A percentile compares a stretch with the other conserved stretches of the same genome.
phyloP scores from a whole-genome alignment of 75 land plant genomes.

The Larix kaempferi region DNA sequence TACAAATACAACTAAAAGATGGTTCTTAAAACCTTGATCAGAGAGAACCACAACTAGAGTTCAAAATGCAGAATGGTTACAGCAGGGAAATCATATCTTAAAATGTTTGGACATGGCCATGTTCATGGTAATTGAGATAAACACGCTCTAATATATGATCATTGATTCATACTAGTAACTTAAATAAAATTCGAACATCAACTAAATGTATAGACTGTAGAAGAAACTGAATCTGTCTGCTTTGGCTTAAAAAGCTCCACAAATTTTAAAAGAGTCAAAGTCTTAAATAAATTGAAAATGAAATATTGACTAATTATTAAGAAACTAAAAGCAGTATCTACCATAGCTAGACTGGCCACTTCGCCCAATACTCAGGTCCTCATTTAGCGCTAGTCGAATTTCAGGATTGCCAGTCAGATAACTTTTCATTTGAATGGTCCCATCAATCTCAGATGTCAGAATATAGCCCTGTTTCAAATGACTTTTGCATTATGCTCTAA shows the following conservation, averaged over 20 bases:
- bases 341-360: conserved; percentile 58
- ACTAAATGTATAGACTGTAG: not conserved
- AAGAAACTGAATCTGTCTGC: not conserved
- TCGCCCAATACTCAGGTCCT: conserved; percentile 87
- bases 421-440: conserved; percentile 99
- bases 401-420: conserved; percentile 97
- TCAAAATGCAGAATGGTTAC: too few relatives aligned
- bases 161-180: not conserved
- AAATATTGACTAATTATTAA: not conserved
- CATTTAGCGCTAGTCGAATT: conserved; percentile 90
- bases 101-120: too few relatives aligned
- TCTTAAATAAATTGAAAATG: not conserved
- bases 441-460: conserved; percentile 96
- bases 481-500: not conserved
- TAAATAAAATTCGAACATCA: not conserved
- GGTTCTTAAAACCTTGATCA: too few relatives aligned
- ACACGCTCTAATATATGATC: not conserved
- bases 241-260: not conserved
- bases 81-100: too few relatives aligned
- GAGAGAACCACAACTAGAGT: too few relatives aligned
- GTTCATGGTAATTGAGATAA: not conserved
- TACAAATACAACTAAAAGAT: too few relatives aligned
- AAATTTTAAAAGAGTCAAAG: not conserved
- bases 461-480: conserved; percentile 76
- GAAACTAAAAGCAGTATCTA: conserved; percentile 12